Evolutionary conservation across 306 rosid genomes (phyloP), one percentile per base, ranked within the genome.

Genomic region (Mimosa pudica): DNA sequence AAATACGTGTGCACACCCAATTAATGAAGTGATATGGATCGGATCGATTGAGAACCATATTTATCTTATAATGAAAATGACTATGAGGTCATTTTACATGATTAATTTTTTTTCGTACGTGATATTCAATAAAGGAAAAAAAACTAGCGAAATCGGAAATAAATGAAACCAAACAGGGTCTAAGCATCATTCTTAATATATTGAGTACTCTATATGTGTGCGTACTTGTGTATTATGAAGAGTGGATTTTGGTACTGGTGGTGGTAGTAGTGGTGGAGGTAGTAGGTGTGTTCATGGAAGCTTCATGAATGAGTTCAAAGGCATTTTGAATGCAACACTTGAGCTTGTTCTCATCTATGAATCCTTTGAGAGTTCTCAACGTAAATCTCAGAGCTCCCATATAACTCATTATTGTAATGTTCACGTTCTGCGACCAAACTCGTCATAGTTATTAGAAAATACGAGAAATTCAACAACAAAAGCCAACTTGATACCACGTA

Each of bases 311-410:
- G 72, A 49, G 75, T 30, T 89, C 84, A 30, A 69, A 74, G 47
- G 92, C 89, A 42, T 84, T 82, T 74, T 90, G 89, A 17, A 91
- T 65, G 79, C 89, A 87, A 1, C 58, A 41, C 77, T 75, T 83
- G 52, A 89, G 77, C 45, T 77, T 83, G 0, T 83, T 76, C 20
- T 81, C 83, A 66, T 91, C 85, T 8, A 91, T 52, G 35, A 84
- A 64, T 2, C 83, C 90, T 64, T 87, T 87, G 45, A 85, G 78
- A 1, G 78, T 79, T 38, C 71, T 77, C 30, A 86, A 38, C 44
- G 86, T 70, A 77, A 91, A 41, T 61, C 84, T 86, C 47, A 91
- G 10, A 14, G 38, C 62, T 44, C 58, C 83, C 90, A 83, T 85
- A 6, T 91, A 91, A 75, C 93, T 91, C 73, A 85, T 63, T 2